Evolutionary conservation across 148 eudicot species (phyloP).

Genomic region (Dianthus caryophyllus): DNA sequence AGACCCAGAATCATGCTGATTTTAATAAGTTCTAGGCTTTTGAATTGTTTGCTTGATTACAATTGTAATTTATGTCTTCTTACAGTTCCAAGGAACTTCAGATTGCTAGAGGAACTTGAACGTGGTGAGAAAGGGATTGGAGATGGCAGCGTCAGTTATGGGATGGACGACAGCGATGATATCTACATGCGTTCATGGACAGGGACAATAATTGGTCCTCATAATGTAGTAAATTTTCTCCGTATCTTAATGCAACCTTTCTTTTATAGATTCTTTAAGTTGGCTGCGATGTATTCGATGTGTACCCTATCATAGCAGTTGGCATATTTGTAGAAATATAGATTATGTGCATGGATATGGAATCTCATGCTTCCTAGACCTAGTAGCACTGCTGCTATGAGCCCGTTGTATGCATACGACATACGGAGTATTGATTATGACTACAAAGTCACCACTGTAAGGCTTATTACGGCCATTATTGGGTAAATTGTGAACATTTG

Average conservation of each 20-base stretch:
- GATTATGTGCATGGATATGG: background rate
- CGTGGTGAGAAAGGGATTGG: conserved; percentile 66
- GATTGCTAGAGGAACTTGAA: conserved; percentile 57
- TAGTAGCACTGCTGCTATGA: too few relatives aligned
- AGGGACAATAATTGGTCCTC: conserved; percentile 60
- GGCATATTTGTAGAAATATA: background rate
- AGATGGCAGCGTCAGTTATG: conserved; percentile 62
- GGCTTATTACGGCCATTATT: too few relatives aligned
- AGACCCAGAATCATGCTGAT: background rate
- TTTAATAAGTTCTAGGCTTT: background rate
- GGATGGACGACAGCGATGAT: conserved; percentile 61
- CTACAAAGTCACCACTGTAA: too few relatives aligned
- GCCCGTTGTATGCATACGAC: too few relatives aligned
- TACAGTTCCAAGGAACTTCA: conserved; percentile 51
- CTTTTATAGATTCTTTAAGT: background rate
- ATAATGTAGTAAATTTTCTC: conserved; percentile 34
- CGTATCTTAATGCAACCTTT: background rate
- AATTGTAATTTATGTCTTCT: conserved; percentile 4
- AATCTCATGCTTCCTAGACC: background rate
- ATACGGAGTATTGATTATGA: too few relatives aligned
- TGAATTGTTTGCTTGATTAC: conserved; percentile 1
- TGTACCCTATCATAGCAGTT: background rate
- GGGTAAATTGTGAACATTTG: too few relatives aligned
- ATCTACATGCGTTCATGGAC: conserved; percentile 67
- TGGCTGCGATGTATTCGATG: background rate